These are phyloP conservation scores for Uromyces viciae-fabae DNA, from an alignment of 1,284 basidiomycete species.

Conservation along the genomic window DNA sequence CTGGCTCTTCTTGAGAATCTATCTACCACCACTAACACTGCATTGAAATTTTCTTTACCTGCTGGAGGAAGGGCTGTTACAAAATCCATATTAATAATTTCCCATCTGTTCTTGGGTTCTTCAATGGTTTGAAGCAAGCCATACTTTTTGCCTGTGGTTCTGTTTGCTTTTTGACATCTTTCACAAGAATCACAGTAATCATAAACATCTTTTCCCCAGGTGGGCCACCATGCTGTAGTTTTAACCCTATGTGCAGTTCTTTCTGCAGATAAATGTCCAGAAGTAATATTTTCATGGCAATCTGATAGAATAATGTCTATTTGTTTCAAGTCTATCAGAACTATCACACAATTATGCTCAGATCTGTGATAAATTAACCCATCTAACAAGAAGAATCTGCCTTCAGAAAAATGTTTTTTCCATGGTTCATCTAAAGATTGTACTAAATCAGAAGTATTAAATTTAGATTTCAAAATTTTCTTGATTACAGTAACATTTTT, in stretches of 20 bases:
- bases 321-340: neutral
- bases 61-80: neutral
- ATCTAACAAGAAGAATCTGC: neutral
- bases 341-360: neutral
- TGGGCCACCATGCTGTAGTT: neutral
- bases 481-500: neutral
- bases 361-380: slow-evolving; percentile 1
- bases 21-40: neutral
- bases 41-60: neutral
- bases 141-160: neutral
- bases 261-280: slow-evolving; percentile 8
- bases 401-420: neutral
- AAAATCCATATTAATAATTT: neutral
- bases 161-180: neutral
- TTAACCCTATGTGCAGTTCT: neutral
- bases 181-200: neutral
- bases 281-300: neutral
- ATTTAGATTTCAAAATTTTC: neutral
- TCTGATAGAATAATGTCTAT: neutral
- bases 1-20: neutral
- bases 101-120: neutral
- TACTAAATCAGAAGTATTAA: neutral
- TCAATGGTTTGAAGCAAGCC: neutral
- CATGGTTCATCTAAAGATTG: neutral
- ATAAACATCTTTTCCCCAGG: neutral